phyloP scores from a whole-genome alignment of 371 early-diverging fungal species.

The Actinomortierella ambigua region DNA sequence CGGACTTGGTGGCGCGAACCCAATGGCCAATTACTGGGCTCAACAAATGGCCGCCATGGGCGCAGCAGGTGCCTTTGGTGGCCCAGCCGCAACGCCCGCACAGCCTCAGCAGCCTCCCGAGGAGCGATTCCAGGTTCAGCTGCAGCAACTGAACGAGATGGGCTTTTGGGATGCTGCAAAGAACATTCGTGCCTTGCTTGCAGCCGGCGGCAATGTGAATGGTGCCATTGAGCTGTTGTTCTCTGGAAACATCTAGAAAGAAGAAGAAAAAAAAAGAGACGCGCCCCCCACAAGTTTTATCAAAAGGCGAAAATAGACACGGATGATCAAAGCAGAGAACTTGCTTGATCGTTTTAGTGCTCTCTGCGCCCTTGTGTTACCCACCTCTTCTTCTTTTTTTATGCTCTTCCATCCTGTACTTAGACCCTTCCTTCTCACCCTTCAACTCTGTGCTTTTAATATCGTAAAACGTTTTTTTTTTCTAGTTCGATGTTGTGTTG shows the following conservation, averaged over 20 bases:
- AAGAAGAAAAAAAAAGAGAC: constrained; percentile 6
- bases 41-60: constrained; percentile 49
- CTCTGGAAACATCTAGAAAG: constrained; percentile 15
- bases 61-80: constrained; percentile 42
- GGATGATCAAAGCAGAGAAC: too few relatives aligned
- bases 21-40: constrained; percentile 47
- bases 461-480: too few relatives aligned
- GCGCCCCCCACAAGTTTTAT: too few relatives aligned
- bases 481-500: too few relatives aligned
- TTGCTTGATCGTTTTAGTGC: too few relatives aligned
- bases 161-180: constrained; percentile 91
- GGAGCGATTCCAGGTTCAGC: constrained; percentile 88
- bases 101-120: constrained; percentile 77
- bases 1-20: constrained; percentile 32
- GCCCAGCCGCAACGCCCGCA: constrained; percentile 48
- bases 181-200: constrained; percentile 88
- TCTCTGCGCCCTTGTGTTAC: too few relatives aligned
- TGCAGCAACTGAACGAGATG: constrained; percentile 96
- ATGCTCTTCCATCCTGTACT: too few relatives aligned
- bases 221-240: constrained; percentile 92
- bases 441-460: too few relatives aligned
- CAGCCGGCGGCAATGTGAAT: constrained; percentile 90
- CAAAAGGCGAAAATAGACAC: too few relatives aligned
- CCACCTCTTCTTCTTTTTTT: too few relatives aligned
- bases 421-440: too few relatives aligned